Evolutionary conservation across 352 stramenopile species (phyloP).

Genomic region (Phytopythium boreale): DNA sequence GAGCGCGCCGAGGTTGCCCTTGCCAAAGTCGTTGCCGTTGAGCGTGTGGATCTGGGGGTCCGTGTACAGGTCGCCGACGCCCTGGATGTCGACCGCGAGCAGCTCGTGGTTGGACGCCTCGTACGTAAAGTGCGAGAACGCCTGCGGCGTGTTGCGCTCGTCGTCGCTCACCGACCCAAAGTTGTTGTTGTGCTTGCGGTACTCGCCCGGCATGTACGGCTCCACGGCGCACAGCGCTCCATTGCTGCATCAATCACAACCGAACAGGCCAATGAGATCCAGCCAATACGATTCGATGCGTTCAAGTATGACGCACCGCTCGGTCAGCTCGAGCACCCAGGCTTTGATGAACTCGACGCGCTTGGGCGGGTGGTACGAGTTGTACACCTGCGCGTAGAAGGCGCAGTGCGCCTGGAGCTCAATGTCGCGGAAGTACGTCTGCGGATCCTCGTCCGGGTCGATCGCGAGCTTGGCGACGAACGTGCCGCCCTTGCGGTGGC

Average conservation of each 20-base stretch:
- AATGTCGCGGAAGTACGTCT: conserved; percentile 89
- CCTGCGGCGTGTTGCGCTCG: conserved; percentile 82
- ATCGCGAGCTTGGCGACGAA: conserved; percentile 88
- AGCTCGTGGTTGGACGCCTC: conserved; percentile 90
- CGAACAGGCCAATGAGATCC: not conserved
- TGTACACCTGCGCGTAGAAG: conserved; percentile 83
- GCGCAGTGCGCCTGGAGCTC: conserved; percentile 86
- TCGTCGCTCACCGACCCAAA: conserved; percentile 84
- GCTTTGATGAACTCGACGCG: conserved; percentile 80
- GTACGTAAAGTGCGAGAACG: conserved; percentile 95
- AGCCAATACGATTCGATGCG: not conserved
- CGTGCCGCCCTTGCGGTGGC: conserved; percentile 19
- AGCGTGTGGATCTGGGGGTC: conserved; percentile 92
- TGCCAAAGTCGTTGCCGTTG: conserved; percentile 85
- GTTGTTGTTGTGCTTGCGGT: conserved; percentile 90
- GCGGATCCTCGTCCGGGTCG: conserved; percentile 81
- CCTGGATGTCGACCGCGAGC: conserved; percentile 94
- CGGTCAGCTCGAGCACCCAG: conserved; percentile 79
- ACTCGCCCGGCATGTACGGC: conserved; percentile 78
- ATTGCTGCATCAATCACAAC: conserved; percentile 18
- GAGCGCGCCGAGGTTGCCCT: conserved; percentile 79
- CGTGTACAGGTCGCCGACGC: conserved; percentile 95
- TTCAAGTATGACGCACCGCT: conserved; percentile 25
- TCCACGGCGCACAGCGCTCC: conserved; percentile 75
- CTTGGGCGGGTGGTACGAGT: conserved; percentile 81